phyloP scores from a whole-genome alignment of 2,329 filamentous ascomycete genomes.

The Ascochyta pisi region DNA sequence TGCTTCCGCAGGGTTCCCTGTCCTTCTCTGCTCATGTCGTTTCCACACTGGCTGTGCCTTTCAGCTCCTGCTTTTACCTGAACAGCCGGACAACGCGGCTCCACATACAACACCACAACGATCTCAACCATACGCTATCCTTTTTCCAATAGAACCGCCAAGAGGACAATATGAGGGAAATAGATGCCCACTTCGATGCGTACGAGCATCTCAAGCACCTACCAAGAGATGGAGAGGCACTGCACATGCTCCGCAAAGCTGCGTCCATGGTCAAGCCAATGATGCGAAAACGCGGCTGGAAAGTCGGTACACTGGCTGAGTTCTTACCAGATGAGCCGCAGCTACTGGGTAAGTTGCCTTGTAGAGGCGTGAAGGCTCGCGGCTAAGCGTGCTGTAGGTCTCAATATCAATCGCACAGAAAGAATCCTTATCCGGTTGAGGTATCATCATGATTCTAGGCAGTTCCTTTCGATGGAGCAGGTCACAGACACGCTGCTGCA shows the following conservation, averaged over 20 bases:
- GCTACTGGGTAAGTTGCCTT: slow-evolving; percentile 66
- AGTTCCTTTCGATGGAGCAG: slow-evolving; percentile 81
- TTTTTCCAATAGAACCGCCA: background rate
- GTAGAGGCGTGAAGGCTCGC: background rate
- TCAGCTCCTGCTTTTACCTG: background rate
- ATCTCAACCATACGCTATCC: background rate
- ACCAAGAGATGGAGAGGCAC: slow-evolving; percentile 54
- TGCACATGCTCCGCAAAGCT: slow-evolving; percentile 74
- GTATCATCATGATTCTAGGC: slow-evolving; percentile 73
- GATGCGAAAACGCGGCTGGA: slow-evolving; percentile 87
- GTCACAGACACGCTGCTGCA: slow-evolving; percentile 92
- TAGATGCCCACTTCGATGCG: slow-evolving; percentile 57
- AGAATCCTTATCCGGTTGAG: slow-evolving; percentile 85
- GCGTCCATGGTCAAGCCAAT: slow-evolving; percentile 92
- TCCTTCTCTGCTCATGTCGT: slow-evolving; percentile 10
- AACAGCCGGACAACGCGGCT: background rate
- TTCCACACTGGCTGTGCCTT: background rate
- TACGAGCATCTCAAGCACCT: slow-evolving; percentile 59
- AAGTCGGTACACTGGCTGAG: slow-evolving; percentile 78
- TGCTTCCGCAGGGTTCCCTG: slow-evolving; percentile 12
- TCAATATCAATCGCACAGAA: slow-evolving; percentile 79
- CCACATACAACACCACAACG: slow-evolving; percentile 2
- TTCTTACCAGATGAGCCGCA: slow-evolving; percentile 80
- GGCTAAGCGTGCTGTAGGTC: slow-evolving; percentile 52
- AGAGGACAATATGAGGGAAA: slow-evolving; percentile 48